A percentile compares a stretch with the other conserved stretches of the same genome.
phyloP scores from a whole-genome alignment of 441 rosid species.

The Macaranga tanarius region DNA sequence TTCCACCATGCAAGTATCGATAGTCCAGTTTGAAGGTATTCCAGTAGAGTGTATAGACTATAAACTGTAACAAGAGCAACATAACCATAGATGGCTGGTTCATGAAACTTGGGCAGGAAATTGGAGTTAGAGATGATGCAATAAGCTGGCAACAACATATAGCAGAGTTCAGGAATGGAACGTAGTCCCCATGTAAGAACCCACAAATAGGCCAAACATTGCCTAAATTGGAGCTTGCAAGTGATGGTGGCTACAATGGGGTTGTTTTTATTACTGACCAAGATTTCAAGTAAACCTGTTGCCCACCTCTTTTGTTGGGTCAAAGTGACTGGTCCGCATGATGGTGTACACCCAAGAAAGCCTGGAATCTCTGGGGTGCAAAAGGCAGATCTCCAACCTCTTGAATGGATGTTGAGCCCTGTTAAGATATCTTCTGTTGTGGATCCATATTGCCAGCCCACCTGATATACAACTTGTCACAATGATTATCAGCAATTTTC shows the following conservation, averaged over 20 bases:
- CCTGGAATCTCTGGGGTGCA: constrained; percentile 31
- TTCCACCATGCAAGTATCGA: constrained; percentile 44
- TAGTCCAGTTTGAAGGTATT: constrained; percentile 35
- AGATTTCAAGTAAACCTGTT: constrained; percentile 45
- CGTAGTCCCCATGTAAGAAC: constrained; percentile 28
- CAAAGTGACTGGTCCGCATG: constrained; percentile 33
- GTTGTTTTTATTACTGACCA: constrained; percentile 25
- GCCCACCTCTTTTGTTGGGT: constrained; percentile 58
- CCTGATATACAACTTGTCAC: constrained; percentile 24
- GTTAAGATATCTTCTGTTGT: constrained; percentile 44
- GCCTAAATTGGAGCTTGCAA: constrained; percentile 35
- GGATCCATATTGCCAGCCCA: constrained; percentile 58
- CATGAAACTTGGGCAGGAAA: constrained; percentile 46
- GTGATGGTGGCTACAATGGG: constrained; percentile 28
- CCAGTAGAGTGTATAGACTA: constrained; percentile 30
- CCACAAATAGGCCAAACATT: constrained; percentile 36
- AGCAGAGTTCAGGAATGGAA: constrained; percentile 49
- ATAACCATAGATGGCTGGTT: constrained; percentile 27
- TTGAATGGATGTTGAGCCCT: constrained; percentile 50
- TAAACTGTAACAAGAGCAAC: constrained; percentile 28
- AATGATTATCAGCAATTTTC: neutral
- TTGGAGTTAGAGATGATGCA: constrained; percentile 43
- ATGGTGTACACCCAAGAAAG: constrained; percentile 46
- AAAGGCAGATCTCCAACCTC: constrained; percentile 49
- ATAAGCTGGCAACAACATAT: constrained; percentile 43